Percentiles rank a stretch among this genome's conserved stretches.
These are phyloP conservation scores for Colletotrichum musicola DNA, from an alignment of 2,329 filamentous ascomycete genomes.

Conservation along the genomic window DNA sequence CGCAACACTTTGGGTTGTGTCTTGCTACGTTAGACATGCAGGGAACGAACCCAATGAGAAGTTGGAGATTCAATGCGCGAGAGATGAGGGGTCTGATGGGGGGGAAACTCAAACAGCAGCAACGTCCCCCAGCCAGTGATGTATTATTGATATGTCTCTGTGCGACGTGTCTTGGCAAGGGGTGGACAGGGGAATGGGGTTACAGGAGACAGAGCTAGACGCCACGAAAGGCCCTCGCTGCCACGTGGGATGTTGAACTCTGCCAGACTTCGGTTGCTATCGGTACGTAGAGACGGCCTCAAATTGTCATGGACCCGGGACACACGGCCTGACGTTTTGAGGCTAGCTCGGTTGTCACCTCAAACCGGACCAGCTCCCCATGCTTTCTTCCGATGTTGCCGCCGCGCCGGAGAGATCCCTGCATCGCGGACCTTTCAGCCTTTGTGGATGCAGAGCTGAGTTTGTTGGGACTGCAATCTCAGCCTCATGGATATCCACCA, in stretches of 20 bases:
- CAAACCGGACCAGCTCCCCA: conserved; percentile 38
- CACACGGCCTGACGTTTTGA: conserved; percentile 3
- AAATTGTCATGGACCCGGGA: conserved; percentile 20
- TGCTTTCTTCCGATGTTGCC: conserved; percentile 34
- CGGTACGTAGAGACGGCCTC: not conserved
- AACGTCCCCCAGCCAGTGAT: conserved; percentile 1
- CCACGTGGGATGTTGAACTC: conserved; percentile 31
- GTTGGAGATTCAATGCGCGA: conserved; percentile 30
- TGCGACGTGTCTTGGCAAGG: not conserved
- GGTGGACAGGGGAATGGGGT: not conserved
- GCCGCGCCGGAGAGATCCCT: conserved; percentile 22
- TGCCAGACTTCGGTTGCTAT: conserved; percentile 22
- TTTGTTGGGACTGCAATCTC: conserved; percentile 38
- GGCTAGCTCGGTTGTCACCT: conserved; percentile 36
- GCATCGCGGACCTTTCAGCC: conserved; percentile 19
- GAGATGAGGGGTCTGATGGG: conserved; percentile 4
- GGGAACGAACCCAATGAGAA: conserved; percentile 16
- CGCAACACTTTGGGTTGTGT: not conserved
- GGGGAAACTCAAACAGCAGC: conserved; percentile 21
- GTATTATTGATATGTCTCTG: not conserved
- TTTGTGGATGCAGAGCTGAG: conserved; percentile 35
- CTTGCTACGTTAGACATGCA: conserved; percentile 6
- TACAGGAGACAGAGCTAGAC: conserved; percentile 9
- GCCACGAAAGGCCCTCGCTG: conserved; percentile 12
- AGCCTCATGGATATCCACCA: conserved; percentile 23